Conservation (phyloP, 78 protist genomes). For the Diacronema lutheri region DNA sequence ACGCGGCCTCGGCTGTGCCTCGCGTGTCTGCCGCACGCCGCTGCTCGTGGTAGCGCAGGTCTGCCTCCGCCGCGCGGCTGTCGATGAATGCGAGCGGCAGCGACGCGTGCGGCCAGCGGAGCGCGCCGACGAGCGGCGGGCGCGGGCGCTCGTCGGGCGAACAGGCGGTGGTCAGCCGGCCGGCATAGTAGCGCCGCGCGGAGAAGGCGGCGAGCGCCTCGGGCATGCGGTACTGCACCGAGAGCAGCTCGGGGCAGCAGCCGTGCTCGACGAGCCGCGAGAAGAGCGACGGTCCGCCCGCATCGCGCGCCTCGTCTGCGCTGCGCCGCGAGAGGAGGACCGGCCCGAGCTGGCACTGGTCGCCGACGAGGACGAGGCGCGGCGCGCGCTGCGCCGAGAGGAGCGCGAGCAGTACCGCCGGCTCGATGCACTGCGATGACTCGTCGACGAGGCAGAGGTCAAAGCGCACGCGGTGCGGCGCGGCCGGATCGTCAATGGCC, state of each 20-base stretch:
- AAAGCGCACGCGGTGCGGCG: no score
- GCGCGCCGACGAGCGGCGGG: background rate
- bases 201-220: background rate
- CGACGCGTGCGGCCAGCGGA: no score
- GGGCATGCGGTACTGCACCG: background rate
- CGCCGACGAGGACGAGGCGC: background rate
- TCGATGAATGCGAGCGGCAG: no score
- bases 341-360: background rate
- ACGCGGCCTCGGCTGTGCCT: no score
- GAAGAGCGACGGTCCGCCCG: background rate
- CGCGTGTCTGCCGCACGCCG: no score
- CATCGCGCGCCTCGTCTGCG: background rate
- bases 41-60: no score
- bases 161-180: background rate
- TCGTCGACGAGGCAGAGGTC: background rate
- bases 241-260: background rate
- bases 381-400: background rate
- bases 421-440: conserved; percentile 14
- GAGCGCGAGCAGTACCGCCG: conserved; percentile 5
- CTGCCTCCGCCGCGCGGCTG: no score
- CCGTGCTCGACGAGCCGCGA: background rate
- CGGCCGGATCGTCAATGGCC: no score
- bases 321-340: no score
- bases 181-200: background rate
- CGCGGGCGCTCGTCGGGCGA: background rate